Percentiles rank a stretch among this genome's conserved stretches.
phyloP scores from a whole-genome alignment of 176 grass and related monocot species.

The Guadua angustifolia region DNA sequence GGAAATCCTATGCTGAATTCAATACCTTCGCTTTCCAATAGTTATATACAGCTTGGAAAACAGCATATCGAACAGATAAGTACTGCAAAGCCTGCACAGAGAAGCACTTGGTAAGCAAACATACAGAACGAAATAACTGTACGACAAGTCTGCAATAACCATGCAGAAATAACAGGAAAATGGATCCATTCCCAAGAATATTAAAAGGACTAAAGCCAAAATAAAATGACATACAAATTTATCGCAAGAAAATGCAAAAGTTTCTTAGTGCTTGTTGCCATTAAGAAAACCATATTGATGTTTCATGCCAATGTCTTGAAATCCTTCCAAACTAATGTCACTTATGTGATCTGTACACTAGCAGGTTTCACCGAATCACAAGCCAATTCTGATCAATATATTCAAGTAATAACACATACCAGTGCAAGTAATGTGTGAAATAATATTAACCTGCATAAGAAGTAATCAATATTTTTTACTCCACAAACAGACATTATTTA shows the following conservation, averaged over 20 bases:
- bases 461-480: neutral
- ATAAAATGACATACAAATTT: slow-evolving; percentile 9
- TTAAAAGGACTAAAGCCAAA: slow-evolving; percentile 10
- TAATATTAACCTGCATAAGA: neutral
- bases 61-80: slow-evolving; percentile 62
- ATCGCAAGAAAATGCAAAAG: neutral
- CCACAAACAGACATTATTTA: slow-evolving; percentile 4
- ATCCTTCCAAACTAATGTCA: neutral
- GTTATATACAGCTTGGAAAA: slow-evolving; percentile 92
- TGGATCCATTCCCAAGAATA: neutral
- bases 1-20: slow-evolving; percentile 5
- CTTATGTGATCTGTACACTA: neutral
- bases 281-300: neutral
- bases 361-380: slow-evolving; percentile 18
- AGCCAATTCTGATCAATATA: slow-evolving; percentile 2
- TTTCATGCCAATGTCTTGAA: slow-evolving; percentile 20
- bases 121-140: slow-evolving; percentile 23
- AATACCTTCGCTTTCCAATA: slow-evolving; percentile 96
- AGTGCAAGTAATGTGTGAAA: neutral
- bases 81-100: slow-evolving; percentile 75
- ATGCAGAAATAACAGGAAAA: slow-evolving; percentile 21
- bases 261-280: neutral
- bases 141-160: neutral
- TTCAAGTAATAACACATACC: neutral
- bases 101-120: slow-evolving; percentile 46